A percentile compares a stretch with the other conserved stretches of the same genome.
Conservation (phyloP, 192 early-diverging fungal species). For the Linderina pennispora region DNA sequence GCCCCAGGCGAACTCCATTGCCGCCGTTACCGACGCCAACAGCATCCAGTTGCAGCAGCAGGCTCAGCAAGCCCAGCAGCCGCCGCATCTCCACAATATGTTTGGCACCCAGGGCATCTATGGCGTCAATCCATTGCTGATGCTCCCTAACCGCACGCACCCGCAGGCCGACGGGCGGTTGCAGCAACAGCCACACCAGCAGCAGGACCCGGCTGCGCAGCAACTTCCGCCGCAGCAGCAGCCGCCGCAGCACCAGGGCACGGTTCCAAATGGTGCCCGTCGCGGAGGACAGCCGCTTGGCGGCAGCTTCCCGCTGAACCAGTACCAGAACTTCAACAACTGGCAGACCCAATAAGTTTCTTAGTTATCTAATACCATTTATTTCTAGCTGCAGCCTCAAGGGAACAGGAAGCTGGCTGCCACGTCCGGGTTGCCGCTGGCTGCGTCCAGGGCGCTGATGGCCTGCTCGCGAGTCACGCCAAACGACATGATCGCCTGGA, state of each 20-base stretch:
- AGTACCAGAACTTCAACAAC: constrained; percentile 20
- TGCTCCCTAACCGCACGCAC: too few relatives aligned
- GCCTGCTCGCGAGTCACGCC: constrained; percentile 78
- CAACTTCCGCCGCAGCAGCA: constrained; percentile 1
- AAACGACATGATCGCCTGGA: constrained; percentile 67
- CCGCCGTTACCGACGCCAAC: too few relatives aligned
- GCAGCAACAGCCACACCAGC: constrained; percentile 4
- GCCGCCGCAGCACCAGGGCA: constrained; percentile 12
- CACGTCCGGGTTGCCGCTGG: constrained; percentile 79
- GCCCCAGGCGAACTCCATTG: neutral
- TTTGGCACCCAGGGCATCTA: too few relatives aligned
- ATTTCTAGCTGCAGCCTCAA: neutral
- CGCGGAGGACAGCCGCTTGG: constrained; percentile 19
- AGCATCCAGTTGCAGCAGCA: constrained; percentile 3
- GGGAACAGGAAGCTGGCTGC: constrained; percentile 84
- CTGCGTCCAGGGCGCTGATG: constrained; percentile 66
- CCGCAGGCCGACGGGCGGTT: constrained; percentile 16
- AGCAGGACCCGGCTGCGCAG: neutral
- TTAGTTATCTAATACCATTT: neutral
- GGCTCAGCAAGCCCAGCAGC: neutral
- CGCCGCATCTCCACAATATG: constrained; percentile 7
- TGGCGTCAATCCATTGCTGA: constrained; percentile 11
- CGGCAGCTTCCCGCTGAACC: constrained; percentile 25
- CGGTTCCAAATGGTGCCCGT: constrained; percentile 1
- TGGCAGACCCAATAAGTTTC: constrained; percentile 23